phyloP scores from a whole-genome alignment of 805 yeast species.

The Saccharomycopsis sp. region DNA sequence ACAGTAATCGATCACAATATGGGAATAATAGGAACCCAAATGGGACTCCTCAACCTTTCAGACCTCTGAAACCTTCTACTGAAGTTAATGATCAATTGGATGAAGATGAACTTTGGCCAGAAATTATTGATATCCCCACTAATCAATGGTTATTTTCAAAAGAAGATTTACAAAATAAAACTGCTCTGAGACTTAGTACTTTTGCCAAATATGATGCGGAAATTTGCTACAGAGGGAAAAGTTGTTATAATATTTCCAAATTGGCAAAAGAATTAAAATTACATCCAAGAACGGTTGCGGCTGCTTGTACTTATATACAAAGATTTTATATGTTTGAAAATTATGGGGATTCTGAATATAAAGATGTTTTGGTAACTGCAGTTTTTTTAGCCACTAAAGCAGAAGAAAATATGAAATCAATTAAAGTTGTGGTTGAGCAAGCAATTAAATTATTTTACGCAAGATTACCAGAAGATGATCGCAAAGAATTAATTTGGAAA shows the following conservation, averaged over 20 bases:
- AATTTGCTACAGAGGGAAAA: conserved; percentile 8
- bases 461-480: conserved; percentile 6
- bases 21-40: too few species aligned
- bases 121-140: conserved; percentile 13
- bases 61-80: too few species aligned
- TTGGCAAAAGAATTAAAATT: conserved; percentile 9
- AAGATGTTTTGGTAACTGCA: conserved; percentile 14
- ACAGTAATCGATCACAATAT: too few species aligned
- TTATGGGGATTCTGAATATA: conserved; percentile 11
- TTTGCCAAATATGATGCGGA: conserved; percentile 8
- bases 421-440: conserved; percentile 9
- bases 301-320: conserved; percentile 10
- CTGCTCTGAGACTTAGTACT: conserved; percentile 7
- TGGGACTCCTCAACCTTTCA: too few species aligned
- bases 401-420: conserved; percentile 14
- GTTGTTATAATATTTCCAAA: conserved; percentile 6
- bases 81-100: too few species aligned
- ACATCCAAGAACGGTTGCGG: conserved; percentile 10
- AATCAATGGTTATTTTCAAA: conserved; percentile 15
- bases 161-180: conserved; percentile 11
- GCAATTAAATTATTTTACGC: conserved; percentile 9
- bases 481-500: conserved; percentile 8
- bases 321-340: conserved; percentile 17
- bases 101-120: conserved; percentile 16
- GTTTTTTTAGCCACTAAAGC: conserved; percentile 17